Evolutionary conservation across 257 asterid species (phyloP).

Genomic region (Rehmannia glutinosa): DNA sequence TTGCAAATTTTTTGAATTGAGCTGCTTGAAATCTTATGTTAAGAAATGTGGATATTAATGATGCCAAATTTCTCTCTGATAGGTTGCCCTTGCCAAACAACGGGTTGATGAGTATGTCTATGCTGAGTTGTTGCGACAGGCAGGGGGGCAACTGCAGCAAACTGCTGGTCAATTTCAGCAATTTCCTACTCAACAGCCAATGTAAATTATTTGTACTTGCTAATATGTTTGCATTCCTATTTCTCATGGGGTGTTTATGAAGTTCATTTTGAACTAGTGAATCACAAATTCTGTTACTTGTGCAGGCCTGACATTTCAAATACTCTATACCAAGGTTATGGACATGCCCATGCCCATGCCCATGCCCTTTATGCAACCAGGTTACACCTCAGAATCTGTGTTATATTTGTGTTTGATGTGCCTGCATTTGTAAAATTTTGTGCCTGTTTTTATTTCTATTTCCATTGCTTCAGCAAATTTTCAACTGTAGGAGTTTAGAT

Average conservation of each 20-base stretch:
- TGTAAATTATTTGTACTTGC: slow-evolving; percentile 6
- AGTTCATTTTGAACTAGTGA: neutral
- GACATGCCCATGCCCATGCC: slow-evolving; percentile 45
- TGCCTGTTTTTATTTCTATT: no score
- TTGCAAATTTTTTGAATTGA: no score
- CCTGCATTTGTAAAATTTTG: no score
- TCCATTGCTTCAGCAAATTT: no score
- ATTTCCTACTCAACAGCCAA: slow-evolving; percentile 20
- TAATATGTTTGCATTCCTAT: neutral
- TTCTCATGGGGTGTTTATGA: neutral
- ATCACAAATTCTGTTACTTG: neutral
- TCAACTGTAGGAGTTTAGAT: no score
- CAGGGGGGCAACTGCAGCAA: slow-evolving; percentile 24
- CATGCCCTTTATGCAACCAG: slow-evolving; percentile 59
- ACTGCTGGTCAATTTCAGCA: slow-evolving; percentile 22
- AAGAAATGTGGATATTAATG: no score
- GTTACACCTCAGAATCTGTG: slow-evolving; percentile 24
- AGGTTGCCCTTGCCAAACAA: slow-evolving; percentile 86
- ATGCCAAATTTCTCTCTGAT: neutral
- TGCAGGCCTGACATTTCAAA: slow-evolving; percentile 55
- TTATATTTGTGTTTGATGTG: no score
- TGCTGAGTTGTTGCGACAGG: slow-evolving; percentile 69
- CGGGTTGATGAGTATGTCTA: slow-evolving; percentile 83
- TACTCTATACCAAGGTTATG: slow-evolving; percentile 58
- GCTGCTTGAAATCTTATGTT: no score